These are phyloP conservation scores for Trichothecium sympodiale DNA, from an alignment of 2,329 filamentous ascomycete species.

Conservation along the genomic window DNA sequence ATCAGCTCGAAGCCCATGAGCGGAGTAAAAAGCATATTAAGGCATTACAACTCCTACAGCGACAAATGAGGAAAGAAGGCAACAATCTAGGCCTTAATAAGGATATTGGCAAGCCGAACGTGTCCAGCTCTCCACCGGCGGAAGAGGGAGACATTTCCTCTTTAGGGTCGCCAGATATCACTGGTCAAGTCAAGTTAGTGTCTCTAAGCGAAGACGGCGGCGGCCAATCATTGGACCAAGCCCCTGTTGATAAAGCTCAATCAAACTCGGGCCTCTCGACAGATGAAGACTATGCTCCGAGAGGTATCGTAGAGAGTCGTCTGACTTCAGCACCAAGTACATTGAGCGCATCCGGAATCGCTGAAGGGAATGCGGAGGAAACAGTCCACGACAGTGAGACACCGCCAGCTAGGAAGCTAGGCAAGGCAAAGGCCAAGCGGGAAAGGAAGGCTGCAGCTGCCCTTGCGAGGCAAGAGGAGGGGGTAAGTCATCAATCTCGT, in stretches of 20 bases:
- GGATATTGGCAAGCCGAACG: background rate
- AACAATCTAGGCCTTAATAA: slow-evolving; percentile 40
- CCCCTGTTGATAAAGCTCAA: background rate
- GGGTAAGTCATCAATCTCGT: slow-evolving; percentile 20
- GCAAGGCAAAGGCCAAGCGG: slow-evolving; percentile 40
- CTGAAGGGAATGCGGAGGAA: slow-evolving; percentile 10
- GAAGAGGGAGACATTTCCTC: background rate
- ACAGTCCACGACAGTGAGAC: slow-evolving; percentile 6
- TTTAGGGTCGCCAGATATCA: too few species aligned
- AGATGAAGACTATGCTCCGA: slow-evolving; percentile 35
- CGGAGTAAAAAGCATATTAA: slow-evolving; percentile 95
- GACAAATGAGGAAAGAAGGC: slow-evolving; percentile 77
- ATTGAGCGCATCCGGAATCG: slow-evolving; percentile 6
- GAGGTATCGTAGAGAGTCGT: slow-evolving; percentile 29
- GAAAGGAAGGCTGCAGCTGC: slow-evolving; percentile 32
- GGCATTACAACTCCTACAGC: slow-evolving; percentile 66
- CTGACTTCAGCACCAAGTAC: slow-evolving; percentile 13
- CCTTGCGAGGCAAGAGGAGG: slow-evolving; percentile 18
- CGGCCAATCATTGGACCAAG: background rate
- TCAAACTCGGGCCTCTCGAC: background rate
- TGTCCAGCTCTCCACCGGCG: background rate
- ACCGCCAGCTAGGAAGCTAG: slow-evolving; percentile 26
- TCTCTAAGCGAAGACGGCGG: slow-evolving; percentile 11
- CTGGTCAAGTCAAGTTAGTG: slow-evolving; percentile 5
- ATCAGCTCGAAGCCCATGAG: slow-evolving; percentile 84